These are phyloP conservation scores for Suillus americanus DNA, from an alignment of 768 basidiomycete genomes.

Conservation along the genomic window DNA sequence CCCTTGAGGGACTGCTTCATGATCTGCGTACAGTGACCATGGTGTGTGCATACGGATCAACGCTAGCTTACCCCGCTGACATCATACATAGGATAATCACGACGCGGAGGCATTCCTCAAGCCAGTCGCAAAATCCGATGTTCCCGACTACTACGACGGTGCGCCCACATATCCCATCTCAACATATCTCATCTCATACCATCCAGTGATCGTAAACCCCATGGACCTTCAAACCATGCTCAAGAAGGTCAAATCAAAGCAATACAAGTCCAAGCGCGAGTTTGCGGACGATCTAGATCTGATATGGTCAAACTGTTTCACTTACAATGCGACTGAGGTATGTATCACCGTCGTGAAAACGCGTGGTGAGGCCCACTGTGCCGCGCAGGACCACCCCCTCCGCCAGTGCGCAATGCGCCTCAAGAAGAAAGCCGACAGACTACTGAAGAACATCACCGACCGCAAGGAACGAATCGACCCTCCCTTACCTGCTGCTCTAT, in stretches of 20 bases:
- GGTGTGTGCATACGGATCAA: constrained; percentile 33
- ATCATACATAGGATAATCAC: constrained; percentile 65
- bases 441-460: constrained; percentile 89
- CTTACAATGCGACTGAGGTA: constrained; percentile 90
- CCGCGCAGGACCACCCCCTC: constrained; percentile 78
- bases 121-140: constrained; percentile 87
- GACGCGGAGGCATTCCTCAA: constrained; percentile 93
- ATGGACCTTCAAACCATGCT: constrained; percentile 96
- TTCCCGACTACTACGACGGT: constrained; percentile 94
- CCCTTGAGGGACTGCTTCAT: constrained; percentile 80
- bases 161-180: constrained; percentile 26
- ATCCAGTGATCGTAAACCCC: constrained; percentile 83
- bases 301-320: constrained; percentile 95
- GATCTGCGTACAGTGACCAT: constrained; percentile 82
- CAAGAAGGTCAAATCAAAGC: constrained; percentile 88
- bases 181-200: constrained; percentile 9
- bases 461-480: constrained; percentile 79
- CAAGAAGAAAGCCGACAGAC: constrained; percentile 78
- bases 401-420: constrained; percentile 80
- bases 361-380: not conserved
- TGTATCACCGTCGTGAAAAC: constrained; percentile 29
- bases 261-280: constrained; percentile 91
- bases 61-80: constrained; percentile 30
- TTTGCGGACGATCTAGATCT: constrained; percentile 94
- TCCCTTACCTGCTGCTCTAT: constrained; percentile 52